Evolutionary conservation across 2,329 filamentous ascomycete species (phyloP).

Genomic region (Colletotrichum chlorophyti): DNA sequence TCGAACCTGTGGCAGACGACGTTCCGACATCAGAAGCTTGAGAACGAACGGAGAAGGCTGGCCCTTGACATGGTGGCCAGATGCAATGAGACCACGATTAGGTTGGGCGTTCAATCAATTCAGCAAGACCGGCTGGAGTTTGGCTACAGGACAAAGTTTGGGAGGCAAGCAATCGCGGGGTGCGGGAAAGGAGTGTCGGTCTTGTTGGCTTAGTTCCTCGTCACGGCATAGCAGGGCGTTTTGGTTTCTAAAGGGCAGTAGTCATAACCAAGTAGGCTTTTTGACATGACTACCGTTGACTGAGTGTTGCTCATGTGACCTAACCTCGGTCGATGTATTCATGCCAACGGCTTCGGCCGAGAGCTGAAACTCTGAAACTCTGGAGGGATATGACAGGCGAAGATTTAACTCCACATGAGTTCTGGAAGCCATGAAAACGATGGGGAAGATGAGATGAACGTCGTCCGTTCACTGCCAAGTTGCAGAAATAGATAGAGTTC

Average conservation of each 20-base stretch:
- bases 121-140: neutral
- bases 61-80: neutral
- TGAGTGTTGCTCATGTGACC: neutral
- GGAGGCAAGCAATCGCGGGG: neutral
- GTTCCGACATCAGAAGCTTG: neutral
- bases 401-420: too few species aligned
- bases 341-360: too few species aligned
- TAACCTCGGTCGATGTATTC: too few species aligned
- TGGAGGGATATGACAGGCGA: too few species aligned
- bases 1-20: slow-evolving; percentile 9
- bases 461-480: too few species aligned
- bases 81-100: neutral
- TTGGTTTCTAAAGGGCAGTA: slow-evolving; percentile 6
- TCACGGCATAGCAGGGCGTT: slow-evolving; percentile 27
- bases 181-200: neutral
- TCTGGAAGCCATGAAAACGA: too few species aligned
- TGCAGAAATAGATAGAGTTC: too few species aligned
- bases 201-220: neutral
- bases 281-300: too few species aligned
- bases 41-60: neutral
- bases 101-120: slow-evolving; percentile 3
- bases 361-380: too few species aligned
- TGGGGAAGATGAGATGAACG: too few species aligned
- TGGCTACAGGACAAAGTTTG: neutral
- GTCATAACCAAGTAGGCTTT: too few species aligned